Evolutionary conservation across 352 stramenopile genomes (phyloP).

Genomic region (Phytophthora niederhauseri): DNA sequence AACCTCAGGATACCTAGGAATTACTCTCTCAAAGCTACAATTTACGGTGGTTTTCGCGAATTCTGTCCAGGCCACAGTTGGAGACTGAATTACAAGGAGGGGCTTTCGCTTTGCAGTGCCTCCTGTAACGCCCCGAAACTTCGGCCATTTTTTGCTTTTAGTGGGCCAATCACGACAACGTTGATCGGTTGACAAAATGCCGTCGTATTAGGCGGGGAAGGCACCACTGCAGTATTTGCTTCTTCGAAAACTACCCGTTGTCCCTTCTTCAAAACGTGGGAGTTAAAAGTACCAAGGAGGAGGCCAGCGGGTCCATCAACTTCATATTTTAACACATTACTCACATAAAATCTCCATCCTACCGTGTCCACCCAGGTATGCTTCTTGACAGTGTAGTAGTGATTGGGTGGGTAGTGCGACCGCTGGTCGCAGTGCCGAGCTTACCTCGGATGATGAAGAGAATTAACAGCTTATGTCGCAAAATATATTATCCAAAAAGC

Average conservation of each 20-base stretch:
- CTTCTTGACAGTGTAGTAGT: too few species aligned
- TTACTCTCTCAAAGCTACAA: conserved; percentile 8
- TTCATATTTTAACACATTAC: conserved; percentile 7
- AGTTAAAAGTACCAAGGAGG: conserved; percentile 25
- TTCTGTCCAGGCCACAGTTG: conserved; percentile 4
- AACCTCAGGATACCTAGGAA: conserved; percentile 12
- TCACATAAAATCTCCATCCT: too few species aligned
- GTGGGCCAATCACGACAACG: conserved; percentile 20
- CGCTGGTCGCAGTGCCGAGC: background rate
- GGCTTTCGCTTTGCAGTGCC: too few species aligned
- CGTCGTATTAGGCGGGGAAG: conserved; percentile 15
- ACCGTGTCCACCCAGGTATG: too few species aligned
- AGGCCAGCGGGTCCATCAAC: conserved; percentile 14
- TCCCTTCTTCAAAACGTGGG: conserved; percentile 20
- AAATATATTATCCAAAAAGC: too few species aligned
- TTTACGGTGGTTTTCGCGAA: background rate
- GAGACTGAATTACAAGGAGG: too few species aligned
- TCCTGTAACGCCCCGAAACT: too few species aligned
- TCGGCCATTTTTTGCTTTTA: conserved; percentile 9
- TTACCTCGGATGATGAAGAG: too few species aligned
- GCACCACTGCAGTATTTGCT: conserved; percentile 2
- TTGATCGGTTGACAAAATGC: conserved; percentile 20
- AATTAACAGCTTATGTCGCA: too few species aligned
- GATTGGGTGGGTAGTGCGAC: background rate
- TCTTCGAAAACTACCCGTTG: conserved; percentile 7